Evolutionary conservation across 495 filamentous ascomycete species (phyloP), one percentile per base, ranked within the genome.

Genomic region (Trichoderma reesei): DNA sequence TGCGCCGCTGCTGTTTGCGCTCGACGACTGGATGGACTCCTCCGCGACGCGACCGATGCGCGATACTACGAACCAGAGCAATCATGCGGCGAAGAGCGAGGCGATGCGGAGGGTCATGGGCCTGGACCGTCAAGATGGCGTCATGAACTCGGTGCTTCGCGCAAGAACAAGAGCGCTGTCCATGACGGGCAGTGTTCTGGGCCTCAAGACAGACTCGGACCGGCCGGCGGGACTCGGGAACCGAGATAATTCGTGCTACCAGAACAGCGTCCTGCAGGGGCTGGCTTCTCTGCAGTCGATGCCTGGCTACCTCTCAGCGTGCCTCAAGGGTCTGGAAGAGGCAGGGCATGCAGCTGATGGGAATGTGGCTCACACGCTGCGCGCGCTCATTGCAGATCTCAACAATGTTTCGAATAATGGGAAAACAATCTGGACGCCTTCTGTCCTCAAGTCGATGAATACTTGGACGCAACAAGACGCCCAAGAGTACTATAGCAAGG

Each of bases 381-480:
- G 75, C 56, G 80, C 83, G 4, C 83, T 90, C 31, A 82, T 95
- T 54, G 72, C 74, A 6, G 83, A 81, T 54, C 76, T 97, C 62
- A 90, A 90, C 66, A 81, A 86, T 69, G 71, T 81, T 3, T 71
- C 74, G 31, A 90, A 88, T 69, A 82, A 86, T 66, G 90, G 90
- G 39, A 80, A 78, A 67, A 86, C 83, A 44, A 76, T 96, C 10
- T 94, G 90, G 90, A 89, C 90, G 18, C 88, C 89, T 0, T 73
- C 82, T 3, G 84, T 86, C 63, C 71, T 97, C 14, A 94, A 94
- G 71, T 89, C 83, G 13, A 91, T 97, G 86, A 92, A 86, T 70
- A 93, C 88, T 59, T 94, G 88, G 87, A 88, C 96, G 72, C 95
- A 99, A 70, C 95, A 99, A 71, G 95, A 99, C 78, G 95, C 95